Base-by-base conservation (phyloP, 2,329 filamentous ascomycete species). In the Cladophialophora exuberans region DNA sequence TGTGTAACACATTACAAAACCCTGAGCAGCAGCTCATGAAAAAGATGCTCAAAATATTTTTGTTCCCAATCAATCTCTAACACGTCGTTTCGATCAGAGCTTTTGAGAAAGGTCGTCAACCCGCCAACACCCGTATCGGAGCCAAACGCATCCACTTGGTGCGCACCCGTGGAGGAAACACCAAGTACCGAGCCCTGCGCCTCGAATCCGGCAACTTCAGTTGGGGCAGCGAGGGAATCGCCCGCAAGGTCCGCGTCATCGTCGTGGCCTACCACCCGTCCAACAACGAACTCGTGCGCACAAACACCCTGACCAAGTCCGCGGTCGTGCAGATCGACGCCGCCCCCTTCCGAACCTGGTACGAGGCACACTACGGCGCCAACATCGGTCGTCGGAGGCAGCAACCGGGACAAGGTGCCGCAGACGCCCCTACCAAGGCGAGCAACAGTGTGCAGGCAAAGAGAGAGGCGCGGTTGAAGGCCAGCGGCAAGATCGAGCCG, bases 271-370 rank as follows among this genome's bases (percentile, higher is more conserved):
- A 91, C 89, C 95, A 99, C 82, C 95, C 94, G 64, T 97, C 93
- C 78, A 99, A 99, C 92, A 99, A 99, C 90, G 94, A 99, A 83
- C 86, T 99, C 70, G 92, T 99, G 84, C 94, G 94, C 76, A 99
- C 94, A 80, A 99, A 99, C 88, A 97, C 94, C 83, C 86, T 99
- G 77, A 99, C 94, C 85, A 95, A 92, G 83, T 90, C 90, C 75
- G 94, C 94, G 81, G 90, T 99, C 73, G 90, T 99, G 77, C 94
- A 99, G 85, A 83, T 99, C 80, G 94, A 99, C 79, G 94, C 95
- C 71, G 90, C 94, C 64, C 94, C 94, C 69, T 99, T 99, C 90
- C 86, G 94, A 78, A 93, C 97, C 83, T 99, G 94, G 94, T 99
- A 96, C 82, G 94, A 99, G 87, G 90, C 94, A 69, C 94, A 99